Percentiles rank a stretch among this genome's conserved stretches.
phyloP scores from a whole-genome alignment of 345 rosid species.

The Eutrema japonicum region DNA sequence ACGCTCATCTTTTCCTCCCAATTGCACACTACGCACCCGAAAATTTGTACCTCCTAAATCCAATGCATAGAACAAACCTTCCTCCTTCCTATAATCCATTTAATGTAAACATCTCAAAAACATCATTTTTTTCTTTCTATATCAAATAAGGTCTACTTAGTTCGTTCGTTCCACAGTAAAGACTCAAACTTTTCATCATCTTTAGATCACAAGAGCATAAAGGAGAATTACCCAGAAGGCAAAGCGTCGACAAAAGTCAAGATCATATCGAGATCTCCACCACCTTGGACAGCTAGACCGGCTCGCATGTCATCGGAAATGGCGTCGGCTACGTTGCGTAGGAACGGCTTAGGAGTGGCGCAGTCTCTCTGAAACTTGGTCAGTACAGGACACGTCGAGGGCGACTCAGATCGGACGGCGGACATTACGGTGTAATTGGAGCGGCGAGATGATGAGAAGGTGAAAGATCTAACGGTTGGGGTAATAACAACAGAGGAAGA shows the following conservation, averaged over 20 bases:
- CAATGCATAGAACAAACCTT: conserved; percentile 84
- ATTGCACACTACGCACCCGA: conserved; percentile 71
- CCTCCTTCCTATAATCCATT: conserved; percentile 61
- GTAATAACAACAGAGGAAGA: conserved; percentile 33
- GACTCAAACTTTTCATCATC: neutral
- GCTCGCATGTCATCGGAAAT: conserved; percentile 73
- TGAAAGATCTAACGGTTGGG: conserved; percentile 53
- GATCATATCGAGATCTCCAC: conserved; percentile 80
- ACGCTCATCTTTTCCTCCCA: conserved; percentile 71
- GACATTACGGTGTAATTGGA: conserved; percentile 37
- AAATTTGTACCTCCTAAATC: conserved; percentile 95
- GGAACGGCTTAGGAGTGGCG: conserved; percentile 63
- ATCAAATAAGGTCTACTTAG: neutral
- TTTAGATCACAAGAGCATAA: neutral
- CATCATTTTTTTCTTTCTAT: neutral
- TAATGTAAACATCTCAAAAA: neutral
- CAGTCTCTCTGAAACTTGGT: conserved; percentile 67
- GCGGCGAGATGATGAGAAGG: conserved; percentile 42
- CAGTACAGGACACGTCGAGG: conserved; percentile 59
- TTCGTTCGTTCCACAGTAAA: neutral
- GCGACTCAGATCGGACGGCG: conserved; percentile 53
- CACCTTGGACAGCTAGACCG: conserved; percentile 73
- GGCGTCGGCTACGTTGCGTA: conserved; percentile 71
- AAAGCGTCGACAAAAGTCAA: conserved; percentile 73
- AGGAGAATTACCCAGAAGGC: conserved; percentile 58